Evolutionary conservation across 352 stramenopile genomes (phyloP).

Genomic region (Pythium sp.): DNA sequence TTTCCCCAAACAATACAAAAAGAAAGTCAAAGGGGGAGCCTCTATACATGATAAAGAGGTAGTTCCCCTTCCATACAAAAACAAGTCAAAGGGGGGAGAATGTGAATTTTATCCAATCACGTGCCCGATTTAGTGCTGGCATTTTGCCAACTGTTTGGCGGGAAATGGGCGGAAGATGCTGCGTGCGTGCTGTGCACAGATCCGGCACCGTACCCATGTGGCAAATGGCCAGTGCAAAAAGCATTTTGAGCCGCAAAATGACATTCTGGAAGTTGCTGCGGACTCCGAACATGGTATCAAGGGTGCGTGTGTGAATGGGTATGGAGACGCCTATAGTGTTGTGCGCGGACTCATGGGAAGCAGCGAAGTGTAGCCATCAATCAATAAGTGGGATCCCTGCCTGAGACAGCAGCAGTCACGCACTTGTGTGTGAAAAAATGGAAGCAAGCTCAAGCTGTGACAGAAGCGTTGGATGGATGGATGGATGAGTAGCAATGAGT

Average conservation of each 20-base stretch:
- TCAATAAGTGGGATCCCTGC: no score
- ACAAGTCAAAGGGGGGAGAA: no score
- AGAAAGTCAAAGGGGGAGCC: no score
- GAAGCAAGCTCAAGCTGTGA: neutral
- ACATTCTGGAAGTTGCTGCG: no score
- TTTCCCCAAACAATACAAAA: no score
- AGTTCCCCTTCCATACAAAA: no score
- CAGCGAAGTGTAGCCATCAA: no score
- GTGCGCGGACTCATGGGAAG: no score
- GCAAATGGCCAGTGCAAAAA: neutral
- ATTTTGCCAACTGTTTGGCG: neutral
- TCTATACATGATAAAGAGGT: no score
- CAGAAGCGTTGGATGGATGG: neutral
- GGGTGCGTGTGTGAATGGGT: neutral
- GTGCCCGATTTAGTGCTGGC: no score
- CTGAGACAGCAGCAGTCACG: neutral
- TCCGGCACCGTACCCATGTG: neutral
- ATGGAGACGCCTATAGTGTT: neutral
- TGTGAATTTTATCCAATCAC: no score
- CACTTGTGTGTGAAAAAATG: neutral
- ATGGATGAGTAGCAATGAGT: neutral
- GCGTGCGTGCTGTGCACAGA: neutral
- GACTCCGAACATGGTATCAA: neutral
- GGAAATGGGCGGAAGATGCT: neutral
- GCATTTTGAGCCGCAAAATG: neutral